Evolutionary conservation across 306 rosid genomes (phyloP), one percentile per base, ranked within the genome.

Genomic region (Crataegus laevigata): DNA sequence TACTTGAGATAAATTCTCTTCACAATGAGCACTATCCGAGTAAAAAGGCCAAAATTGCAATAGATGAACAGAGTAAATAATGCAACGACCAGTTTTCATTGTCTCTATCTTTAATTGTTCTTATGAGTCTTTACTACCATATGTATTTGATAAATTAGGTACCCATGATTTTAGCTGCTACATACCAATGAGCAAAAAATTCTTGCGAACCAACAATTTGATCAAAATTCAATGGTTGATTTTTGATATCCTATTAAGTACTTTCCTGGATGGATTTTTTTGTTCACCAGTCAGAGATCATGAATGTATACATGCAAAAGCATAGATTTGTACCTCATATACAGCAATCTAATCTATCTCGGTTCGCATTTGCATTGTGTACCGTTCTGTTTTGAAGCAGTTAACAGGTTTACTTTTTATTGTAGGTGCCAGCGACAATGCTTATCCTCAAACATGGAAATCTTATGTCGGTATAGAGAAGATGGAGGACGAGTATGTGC

Each of bases 401-500:
- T 78, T 78, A 38, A 51, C 70, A 36, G 75, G 19, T 45, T 69
- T 63, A 28, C 60, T 73, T 76, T 79, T 43, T 81, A 26, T 74
- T 77, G 82, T 84, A 76, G 81, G 81, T 77, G 85, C 80, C 60
- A 80, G 80, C 72, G 77, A 71, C 75, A 91, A 68, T 74, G 83
- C 75, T 34, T 84, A 84, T 82, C 66, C 87, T 86, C 88, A 82
- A 78, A 79, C 80, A 75, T 74, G 71, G 89, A 80, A 82, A 66
- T 82, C 82, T 9, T 77, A 84, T 59, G 74, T 91, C 71, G 91
- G 86, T 83, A 80, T 91, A 9, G 89, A 90, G 86, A 86, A 86
- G 78, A 90, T 94, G 63, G 96, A 94, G 85, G 76, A 90, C 19
- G 97, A 94, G 78, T 91, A 79, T 85, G 86, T 90, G 75, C 91